Evolutionary conservation across 163 green algal species (phyloP).

Genomic region (Smithsoniella earleae): DNA sequence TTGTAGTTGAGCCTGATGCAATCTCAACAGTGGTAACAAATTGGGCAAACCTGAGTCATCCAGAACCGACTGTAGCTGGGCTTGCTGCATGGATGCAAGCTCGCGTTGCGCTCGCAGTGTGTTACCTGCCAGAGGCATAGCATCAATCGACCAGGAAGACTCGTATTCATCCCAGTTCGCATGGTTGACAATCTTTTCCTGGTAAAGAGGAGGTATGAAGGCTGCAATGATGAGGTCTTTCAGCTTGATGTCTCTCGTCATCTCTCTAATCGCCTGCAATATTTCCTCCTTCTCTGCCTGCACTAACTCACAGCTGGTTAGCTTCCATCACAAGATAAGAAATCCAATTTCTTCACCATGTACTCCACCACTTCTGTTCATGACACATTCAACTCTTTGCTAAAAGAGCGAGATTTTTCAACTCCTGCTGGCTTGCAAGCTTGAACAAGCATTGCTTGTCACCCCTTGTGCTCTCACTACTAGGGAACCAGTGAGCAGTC

Average conservation of each 20-base stretch:
- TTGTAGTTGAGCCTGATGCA: no score
- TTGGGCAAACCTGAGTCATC: neutral
- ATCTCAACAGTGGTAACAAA: no score
- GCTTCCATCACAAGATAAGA: no score
- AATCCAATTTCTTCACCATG: no score
- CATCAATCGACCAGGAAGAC: constrained; percentile 53
- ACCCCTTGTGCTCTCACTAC: no score
- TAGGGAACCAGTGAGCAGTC: no score
- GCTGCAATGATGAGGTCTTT: constrained; percentile 72
- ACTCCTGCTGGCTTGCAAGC: no score
- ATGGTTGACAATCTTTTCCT: constrained; percentile 64
- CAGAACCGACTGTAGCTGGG: neutral
- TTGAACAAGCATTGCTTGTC: no score
- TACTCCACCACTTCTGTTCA: no score
- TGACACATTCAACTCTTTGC: no score
- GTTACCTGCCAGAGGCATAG: constrained; percentile 45
- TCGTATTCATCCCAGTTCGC: constrained; percentile 63
- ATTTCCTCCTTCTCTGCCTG: constrained; percentile 61
- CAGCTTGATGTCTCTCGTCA: constrained; percentile 62
- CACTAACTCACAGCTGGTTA: no score
- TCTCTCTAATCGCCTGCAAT: constrained; percentile 59
- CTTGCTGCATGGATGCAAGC: constrained; percentile 3
- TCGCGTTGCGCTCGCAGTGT: constrained; percentile 5
- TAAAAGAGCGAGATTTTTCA: no score
- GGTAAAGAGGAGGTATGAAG: constrained; percentile 70